These are phyloP conservation scores for Pleurotus citrinopileatus DNA, from an alignment of 768 basidiomycete genomes.

Conservation along the genomic window DNA sequence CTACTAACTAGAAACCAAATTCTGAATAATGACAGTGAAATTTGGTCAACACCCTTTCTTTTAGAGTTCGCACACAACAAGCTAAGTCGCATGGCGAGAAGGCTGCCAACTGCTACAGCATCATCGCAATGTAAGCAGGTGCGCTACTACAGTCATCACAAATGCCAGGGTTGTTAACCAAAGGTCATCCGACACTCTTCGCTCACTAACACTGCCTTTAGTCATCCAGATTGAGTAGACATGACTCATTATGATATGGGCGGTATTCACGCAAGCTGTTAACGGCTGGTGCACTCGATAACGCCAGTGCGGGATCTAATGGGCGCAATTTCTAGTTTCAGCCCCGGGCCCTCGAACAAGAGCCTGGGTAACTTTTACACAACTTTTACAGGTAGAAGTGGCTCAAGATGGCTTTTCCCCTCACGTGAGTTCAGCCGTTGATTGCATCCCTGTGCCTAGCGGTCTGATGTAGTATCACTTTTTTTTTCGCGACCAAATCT, in stretches of 20 bases:
- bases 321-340: background rate
- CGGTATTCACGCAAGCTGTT: constrained; percentile 7
- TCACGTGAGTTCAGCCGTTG: background rate
- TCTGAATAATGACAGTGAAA: too few species aligned
- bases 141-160: background rate
- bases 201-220: constrained; percentile 11
- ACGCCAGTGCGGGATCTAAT: background rate
- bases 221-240: background rate
- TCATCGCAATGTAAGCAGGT: constrained; percentile 3
- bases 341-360: too few species aligned
- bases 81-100: too few species aligned
- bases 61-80: too few species aligned
- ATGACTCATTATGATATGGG: constrained; percentile 4
- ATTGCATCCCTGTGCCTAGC: constrained; percentile 1
- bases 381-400: too few species aligned
- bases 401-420: background rate
- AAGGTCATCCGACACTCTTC: too few species aligned
- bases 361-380: too few species aligned
- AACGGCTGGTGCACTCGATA: background rate
- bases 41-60: too few species aligned
- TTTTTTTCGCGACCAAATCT: constrained; percentile 5
- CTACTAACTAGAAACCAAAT: too few species aligned
- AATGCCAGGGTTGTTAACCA: constrained; percentile 3
- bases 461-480: constrained; percentile 6
- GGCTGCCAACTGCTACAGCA: too few species aligned